Evolutionary conservation across 1,139 yeast species (phyloP).

Genomic region (Tardiomyces depauwii): DNA sequence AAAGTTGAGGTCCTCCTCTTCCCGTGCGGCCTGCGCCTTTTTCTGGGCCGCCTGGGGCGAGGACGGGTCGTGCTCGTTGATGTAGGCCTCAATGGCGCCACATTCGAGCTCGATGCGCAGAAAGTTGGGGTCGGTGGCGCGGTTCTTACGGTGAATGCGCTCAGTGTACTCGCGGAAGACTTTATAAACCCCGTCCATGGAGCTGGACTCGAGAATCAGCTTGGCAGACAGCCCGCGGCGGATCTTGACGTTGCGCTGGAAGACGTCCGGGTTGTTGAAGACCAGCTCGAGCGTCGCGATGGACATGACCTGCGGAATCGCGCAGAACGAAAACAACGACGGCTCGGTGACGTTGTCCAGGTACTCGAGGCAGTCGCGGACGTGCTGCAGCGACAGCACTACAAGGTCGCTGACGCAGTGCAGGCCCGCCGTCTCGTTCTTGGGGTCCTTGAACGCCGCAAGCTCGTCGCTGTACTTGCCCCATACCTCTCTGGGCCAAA

Average conservation of each 20-base stretch:
- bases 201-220: conserved; percentile 62
- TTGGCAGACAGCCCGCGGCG: conserved; percentile 85
- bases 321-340: conserved; percentile 80
- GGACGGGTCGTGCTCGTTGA: conserved; percentile 39
- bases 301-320: conserved; percentile 98
- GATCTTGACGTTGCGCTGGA: conserved; percentile 68
- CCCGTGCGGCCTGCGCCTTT: conserved; percentile 8
- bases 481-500: conserved; percentile 97
- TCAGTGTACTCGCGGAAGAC: conserved; percentile 68
- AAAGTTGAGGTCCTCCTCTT: conserved; percentile 1
- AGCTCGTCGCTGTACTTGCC: conserved; percentile 45
- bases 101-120: conserved; percentile 73
- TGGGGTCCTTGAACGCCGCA: conserved; percentile 44
- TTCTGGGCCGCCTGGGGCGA: conserved; percentile 5
- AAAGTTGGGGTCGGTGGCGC: conserved; percentile 80
- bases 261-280: conserved; percentile 67
- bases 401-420: conserved; percentile 76
- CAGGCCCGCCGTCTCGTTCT: conserved; percentile 44
- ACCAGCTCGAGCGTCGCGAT: conserved; percentile 84
- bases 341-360: conserved; percentile 71
- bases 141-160: conserved; percentile 65
- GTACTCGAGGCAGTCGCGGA: conserved; percentile 64
- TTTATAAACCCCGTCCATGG: conserved; percentile 62
- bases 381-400: conserved; percentile 68
- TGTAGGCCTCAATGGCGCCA: conserved; percentile 78